A percentile compares a stretch with the other conserved stretches of the same genome.
Conservation (phyloP, 2,329 filamentous ascomycete genomes). For the Ascocoryne sarcoides region DNA sequence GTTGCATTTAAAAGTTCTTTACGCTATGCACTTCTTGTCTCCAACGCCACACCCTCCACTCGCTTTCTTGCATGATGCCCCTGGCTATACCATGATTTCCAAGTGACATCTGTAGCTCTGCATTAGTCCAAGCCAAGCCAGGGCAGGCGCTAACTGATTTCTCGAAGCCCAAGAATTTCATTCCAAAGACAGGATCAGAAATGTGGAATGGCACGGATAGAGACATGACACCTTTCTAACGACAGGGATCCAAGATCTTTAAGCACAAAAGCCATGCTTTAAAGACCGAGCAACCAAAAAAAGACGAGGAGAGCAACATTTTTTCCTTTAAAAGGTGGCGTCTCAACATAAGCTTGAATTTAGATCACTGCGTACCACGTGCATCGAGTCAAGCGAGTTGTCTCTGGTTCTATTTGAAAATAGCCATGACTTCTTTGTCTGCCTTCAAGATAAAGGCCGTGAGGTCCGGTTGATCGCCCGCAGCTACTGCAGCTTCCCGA, state of each 20-base stretch:
- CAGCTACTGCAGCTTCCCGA: slow-evolving; percentile 40
- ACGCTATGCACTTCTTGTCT: no score
- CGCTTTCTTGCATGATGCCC: slow-evolving; percentile 24
- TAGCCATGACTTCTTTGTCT: slow-evolving; percentile 37
- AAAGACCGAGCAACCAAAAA: no score
- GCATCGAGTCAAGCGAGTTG: slow-evolving; percentile 44
- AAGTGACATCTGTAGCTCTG: slow-evolving; percentile 35
- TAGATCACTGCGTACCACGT: slow-evolving; percentile 42
- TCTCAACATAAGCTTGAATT: no score
- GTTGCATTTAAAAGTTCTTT: no score
- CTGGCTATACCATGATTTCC: slow-evolving; percentile 21
- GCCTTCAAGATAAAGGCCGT: slow-evolving; percentile 28
- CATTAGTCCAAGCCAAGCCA: slow-evolving; percentile 24
- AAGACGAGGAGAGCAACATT: no score
- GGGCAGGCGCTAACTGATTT: slow-evolving; percentile 28
- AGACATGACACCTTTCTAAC: slow-evolving; percentile 16
- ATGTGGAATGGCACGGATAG: slow-evolving; percentile 22
- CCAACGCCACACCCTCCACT: slow-evolving; percentile 5
- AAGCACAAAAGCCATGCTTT: no score
- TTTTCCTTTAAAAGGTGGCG: no score
- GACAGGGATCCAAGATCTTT: slow-evolving; percentile 10
- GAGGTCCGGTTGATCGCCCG: slow-evolving; percentile 30
- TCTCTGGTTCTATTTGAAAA: slow-evolving; percentile 16
- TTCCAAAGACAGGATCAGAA: slow-evolving; percentile 18
- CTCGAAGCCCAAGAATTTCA: slow-evolving; percentile 33